Evolutionary conservation across 1,139 yeast species (phyloP).

Genomic region (Lipomyces yarrowii): DNA sequence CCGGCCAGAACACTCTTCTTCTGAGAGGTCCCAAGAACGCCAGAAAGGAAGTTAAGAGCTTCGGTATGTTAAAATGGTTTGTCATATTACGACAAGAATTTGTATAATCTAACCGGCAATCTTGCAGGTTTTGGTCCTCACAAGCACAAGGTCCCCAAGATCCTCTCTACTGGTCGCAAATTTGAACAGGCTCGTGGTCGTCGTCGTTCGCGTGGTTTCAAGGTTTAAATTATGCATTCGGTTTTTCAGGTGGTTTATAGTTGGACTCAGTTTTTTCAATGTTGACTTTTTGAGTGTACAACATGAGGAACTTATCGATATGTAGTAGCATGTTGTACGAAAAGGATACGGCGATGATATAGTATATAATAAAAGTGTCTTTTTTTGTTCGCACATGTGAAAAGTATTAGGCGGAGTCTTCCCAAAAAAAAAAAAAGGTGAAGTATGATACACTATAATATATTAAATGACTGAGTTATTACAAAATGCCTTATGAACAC

Average conservation of each 20-base stretch:
- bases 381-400: constrained; percentile 10
- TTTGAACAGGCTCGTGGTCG: constrained; percentile 99
- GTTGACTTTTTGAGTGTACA: constrained; percentile 4
- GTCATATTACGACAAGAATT: not conserved
- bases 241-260: constrained; percentile 8
- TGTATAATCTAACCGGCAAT: not conserved
- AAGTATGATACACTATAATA: not conserved
- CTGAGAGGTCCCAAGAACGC: constrained; percentile 98
- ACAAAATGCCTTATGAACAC: not conserved
- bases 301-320: not conserved
- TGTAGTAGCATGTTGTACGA: constrained; percentile 1
- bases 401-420: not conserved
- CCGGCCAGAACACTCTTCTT: constrained; percentile 97
- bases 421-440: constrained; percentile 6
- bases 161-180: constrained; percentile 96
- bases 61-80: constrained; percentile 48
- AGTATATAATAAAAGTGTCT: constrained; percentile 8
- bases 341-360: not conserved
- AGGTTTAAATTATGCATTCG: constrained; percentile 66
- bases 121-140: constrained; percentile 89
- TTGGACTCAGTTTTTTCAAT: not conserved
- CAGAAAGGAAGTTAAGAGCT: constrained; percentile 99
- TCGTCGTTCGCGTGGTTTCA: constrained; percentile 99
- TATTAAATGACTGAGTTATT: not conserved
- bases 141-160: constrained; percentile 99